A percentile compares a stretch with the other conserved stretches of the same genome.
Conservation (phyloP, 176 grass and related monocot species). For the Bonia amplexicaulis region DNA sequence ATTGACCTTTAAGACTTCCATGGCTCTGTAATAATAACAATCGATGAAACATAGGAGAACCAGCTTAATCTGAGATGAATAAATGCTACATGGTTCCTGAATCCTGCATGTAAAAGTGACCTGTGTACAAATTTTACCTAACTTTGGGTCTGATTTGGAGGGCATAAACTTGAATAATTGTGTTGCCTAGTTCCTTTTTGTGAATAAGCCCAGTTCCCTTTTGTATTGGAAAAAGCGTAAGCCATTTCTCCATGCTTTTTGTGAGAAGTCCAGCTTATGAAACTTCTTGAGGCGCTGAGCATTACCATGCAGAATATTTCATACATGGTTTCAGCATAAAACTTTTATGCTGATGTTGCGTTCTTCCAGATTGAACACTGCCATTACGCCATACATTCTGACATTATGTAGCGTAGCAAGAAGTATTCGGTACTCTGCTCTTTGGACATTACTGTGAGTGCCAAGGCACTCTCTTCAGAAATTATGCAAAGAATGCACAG, state of each 20-base stretch:
- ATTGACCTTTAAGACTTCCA: background rate
- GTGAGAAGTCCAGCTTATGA: background rate
- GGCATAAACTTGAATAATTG: background rate
- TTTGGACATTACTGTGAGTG: background rate
- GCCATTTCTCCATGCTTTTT: background rate
- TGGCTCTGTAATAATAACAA: slow-evolving; percentile 26
- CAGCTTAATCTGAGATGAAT: slow-evolving; percentile 19
- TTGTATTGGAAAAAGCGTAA: background rate
- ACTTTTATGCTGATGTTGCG: background rate
- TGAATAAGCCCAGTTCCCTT: background rate
- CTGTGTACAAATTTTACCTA: background rate
- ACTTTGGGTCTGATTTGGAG: background rate
- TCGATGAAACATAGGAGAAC: background rate
- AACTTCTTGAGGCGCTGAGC: background rate
- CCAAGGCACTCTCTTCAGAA: background rate
- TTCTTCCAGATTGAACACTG: background rate
- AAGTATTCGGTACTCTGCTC: background rate
- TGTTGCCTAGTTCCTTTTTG: background rate
- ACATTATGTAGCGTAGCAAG: background rate
- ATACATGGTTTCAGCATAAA: background rate
- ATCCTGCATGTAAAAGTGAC: background rate
- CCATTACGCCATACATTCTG: background rate
- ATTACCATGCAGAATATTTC: background rate
- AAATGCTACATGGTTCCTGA: background rate
- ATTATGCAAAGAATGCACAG: background rate